Evolutionary conservation across 257 asterid genomes (phyloP).

Genomic region (Rehmannia glutinosa): DNA sequence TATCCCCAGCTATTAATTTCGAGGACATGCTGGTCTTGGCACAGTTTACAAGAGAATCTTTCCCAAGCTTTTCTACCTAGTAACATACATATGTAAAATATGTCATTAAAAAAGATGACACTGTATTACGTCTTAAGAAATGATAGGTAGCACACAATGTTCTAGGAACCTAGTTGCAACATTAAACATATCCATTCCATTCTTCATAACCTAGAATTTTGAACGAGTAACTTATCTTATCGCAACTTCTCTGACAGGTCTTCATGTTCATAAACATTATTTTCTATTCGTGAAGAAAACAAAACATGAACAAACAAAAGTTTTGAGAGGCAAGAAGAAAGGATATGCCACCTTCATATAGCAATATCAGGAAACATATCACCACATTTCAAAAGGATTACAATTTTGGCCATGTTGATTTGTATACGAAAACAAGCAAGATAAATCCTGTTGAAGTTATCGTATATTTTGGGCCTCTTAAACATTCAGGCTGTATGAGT

Average conservation of each 20-base stretch:
- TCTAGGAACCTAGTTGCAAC: constrained; percentile 1
- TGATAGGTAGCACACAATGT: neutral
- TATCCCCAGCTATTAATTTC: constrained; percentile 77
- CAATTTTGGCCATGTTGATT: too few species aligned
- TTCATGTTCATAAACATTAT: neutral
- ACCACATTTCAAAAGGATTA: too few species aligned
- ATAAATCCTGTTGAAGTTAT: too few species aligned
- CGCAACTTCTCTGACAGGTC: neutral
- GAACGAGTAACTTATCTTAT: neutral
- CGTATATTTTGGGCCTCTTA: too few species aligned
- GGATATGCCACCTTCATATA: too few species aligned
- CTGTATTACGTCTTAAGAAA: neutral
- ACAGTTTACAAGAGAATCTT: constrained; percentile 77
- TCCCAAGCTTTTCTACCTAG: constrained; percentile 94
- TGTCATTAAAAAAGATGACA: constrained; percentile 9
- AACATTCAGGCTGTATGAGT: too few species aligned
- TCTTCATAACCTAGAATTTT: constrained; percentile 6
- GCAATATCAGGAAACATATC: too few species aligned
- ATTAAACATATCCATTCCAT: neutral
- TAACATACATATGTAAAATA: constrained; percentile 4
- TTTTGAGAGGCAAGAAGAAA: too few species aligned
- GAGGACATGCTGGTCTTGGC: constrained; percentile 99
- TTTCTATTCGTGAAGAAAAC: too few species aligned
- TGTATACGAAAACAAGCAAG: too few species aligned
- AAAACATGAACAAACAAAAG: neutral